phyloP scores from a whole-genome alignment of 805 yeast genomes.

The Lipomyces kockii region DNA sequence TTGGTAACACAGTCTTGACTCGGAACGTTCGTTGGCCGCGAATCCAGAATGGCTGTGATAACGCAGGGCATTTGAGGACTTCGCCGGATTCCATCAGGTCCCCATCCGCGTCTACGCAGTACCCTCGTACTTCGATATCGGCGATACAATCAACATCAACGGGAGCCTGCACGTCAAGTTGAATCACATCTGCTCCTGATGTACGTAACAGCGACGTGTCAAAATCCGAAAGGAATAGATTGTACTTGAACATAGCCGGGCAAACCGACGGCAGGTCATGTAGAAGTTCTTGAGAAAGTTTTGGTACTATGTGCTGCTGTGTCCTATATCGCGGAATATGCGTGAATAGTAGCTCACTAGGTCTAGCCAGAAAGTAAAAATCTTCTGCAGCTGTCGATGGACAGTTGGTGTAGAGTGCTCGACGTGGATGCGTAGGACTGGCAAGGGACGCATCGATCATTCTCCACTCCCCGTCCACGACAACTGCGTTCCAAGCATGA shows the following conservation, averaged over 20 bases:
- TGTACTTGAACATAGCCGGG: slow-evolving; percentile 72
- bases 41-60: slow-evolving; percentile 80
- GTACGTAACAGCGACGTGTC: slow-evolving; percentile 77
- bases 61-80: slow-evolving; percentile 54
- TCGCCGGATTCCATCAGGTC: slow-evolving; percentile 46
- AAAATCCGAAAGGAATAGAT: slow-evolving; percentile 65
- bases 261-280: slow-evolving; percentile 84
- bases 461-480: slow-evolving; percentile 76
- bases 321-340: slow-evolving; percentile 82
- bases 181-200: slow-evolving; percentile 76
- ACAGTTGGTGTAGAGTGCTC: slow-evolving; percentile 51
- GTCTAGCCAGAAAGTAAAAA: slow-evolving; percentile 79
- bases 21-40: slow-evolving; percentile 68
- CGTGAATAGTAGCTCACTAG: slow-evolving; percentile 74
- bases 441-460: slow-evolving; percentile 76
- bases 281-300: slow-evolving; percentile 76
- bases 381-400: slow-evolving; percentile 49
- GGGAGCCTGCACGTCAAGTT: slow-evolving; percentile 76
- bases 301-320: slow-evolving; percentile 86
- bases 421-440: slow-evolving; percentile 58
- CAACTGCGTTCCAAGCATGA: slow-evolving; percentile 87
- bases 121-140: slow-evolving; percentile 44
- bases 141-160: slow-evolving; percentile 69
- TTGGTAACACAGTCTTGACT: slow-evolving; percentile 81
- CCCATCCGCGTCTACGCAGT: slow-evolving; percentile 29